Base-by-base conservation (phyloP, 2,329 filamentous ascomycete species). In the Monilinia vaccinii-corymbosi region DNA sequence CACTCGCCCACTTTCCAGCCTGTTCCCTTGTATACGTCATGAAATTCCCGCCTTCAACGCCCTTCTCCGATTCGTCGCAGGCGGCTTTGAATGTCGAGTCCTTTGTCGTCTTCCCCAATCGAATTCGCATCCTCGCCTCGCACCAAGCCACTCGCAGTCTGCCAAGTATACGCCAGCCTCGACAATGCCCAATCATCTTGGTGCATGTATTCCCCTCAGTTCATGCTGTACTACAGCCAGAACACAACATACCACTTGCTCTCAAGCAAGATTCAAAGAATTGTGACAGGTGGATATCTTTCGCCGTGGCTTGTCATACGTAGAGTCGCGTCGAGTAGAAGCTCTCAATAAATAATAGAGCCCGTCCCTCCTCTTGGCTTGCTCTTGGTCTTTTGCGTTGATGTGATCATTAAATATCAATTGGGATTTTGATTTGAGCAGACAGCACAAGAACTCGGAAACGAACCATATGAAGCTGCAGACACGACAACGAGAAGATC, bases 291-390 rank as follows among this genome's bases (percentile, higher is more conserved):
- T 42, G 51, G 28, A 32, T 25, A 18, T 55, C 25, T 21, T 23
- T 31, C 51, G 38, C 23, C 13, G 3, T 23, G 25, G 18, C 16
- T 42, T n/a, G 51, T 55, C 51, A 55, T 55, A 55, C 51, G 4
- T 44, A 1, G 38, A n/a, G n/a, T n/a, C n/a, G n/a, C n/a, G n/a
- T n/a, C n/a, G 25, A 28, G 25, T n/a, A n/a, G n/a, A 32, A 23
- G 38, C 38, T 45, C 44, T 44, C 32, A 32, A 55, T 44, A 55
- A 32, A 55, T 55, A 53, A 53, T 3, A 44, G 51, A 44, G n/a
- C n/a, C 38, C 51, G 51, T 55, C 51, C 51, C 34, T 44, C 51
- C n/a, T 44, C 51, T 55, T 55, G 38, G 51, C 51, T 55, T 44
- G 25, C 3, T 32, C 13, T 55, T 31, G 11, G n/a, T 55, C 51